Evolutionary conservation across 176 grass and related monocot species (phyloP), one percentile per base, ranked within the genome.

Genomic region (Typha latifolia): DNA sequence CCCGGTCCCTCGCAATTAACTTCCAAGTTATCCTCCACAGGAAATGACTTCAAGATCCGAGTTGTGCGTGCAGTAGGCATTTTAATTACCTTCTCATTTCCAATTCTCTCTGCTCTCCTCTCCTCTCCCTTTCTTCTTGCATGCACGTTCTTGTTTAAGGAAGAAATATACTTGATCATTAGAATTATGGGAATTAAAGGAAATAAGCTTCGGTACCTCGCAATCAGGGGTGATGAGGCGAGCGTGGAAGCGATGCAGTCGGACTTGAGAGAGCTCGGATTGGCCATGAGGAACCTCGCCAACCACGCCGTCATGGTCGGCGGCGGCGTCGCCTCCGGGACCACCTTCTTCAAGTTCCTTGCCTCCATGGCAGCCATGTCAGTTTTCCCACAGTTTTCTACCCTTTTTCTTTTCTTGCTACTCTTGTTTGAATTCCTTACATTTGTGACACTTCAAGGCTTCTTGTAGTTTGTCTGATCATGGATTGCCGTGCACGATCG

Each of bases 291-390:
- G 72, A 99, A 87, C 75, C 85, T 93, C 59, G 85, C 83, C 69
- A 85, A 86, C 78, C 89, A 99, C 31, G 85, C 86, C 4, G 32
- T 99, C 74, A 50, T 79, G 57, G 83, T 99, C 81, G 84, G 78
- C 64, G 49, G 70, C 34, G 83, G 83, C 14, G 52, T 96, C 14
- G 88, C 85, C 19, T 78, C 89, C 67, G 81, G 79, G 75, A 84
- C 83, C 23, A 68, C 75, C 31, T 79, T 97, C 61, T 73, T 97
- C 78, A 77, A 90, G 63, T 97, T 82, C 82, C 81, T 97, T 59
- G 85, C 94, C 67, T 92, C 85, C 85, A 2, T 80, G 63, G 73
- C 89, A 12, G 89, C 89, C 13, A 90, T 97, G 89, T 92, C 23
- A 78, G 79, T 81, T 8, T 21, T 57, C 24, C 10, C 5, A 10